phyloP scores from a whole-genome alignment of 495 filamentous ascomycete species.

The Annulohypoxylon nitens region DNA sequence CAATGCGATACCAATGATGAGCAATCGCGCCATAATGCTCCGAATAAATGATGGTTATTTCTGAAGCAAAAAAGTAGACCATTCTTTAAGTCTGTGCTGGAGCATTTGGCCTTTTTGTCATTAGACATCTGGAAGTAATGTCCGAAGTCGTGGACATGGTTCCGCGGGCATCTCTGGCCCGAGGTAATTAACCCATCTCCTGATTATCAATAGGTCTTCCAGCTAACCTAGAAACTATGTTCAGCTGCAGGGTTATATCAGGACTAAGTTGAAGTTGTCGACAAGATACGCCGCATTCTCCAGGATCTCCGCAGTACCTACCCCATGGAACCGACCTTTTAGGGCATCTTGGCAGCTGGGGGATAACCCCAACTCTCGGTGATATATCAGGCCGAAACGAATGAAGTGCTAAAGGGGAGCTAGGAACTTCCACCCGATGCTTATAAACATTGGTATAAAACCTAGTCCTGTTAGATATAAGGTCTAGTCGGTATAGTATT shows the following conservation, averaged over 20 bases:
- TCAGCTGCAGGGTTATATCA: not conserved
- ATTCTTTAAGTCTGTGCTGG: not conserved
- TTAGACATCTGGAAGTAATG: not conserved
- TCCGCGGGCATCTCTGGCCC: not conserved
- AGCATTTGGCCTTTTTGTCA: not conserved
- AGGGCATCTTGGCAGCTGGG: not conserved
- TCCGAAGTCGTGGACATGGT: not conserved
- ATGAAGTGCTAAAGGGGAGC: not conserved
- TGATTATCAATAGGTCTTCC: not conserved
- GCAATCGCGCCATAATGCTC: not conserved
- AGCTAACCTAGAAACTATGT: not conserved
- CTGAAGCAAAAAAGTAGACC: not conserved
- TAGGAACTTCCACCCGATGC: not conserved
- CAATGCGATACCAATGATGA: conserved; percentile 4
- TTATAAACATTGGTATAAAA: not conserved
- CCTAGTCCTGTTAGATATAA: not conserved
- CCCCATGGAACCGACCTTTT: not conserved
- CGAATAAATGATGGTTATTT: not conserved
- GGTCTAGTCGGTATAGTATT: not conserved
- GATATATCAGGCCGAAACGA: not conserved
- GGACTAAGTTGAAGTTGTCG: not conserved
- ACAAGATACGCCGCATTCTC: not conserved
- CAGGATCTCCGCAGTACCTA: not conserved
- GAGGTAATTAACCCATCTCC: not conserved
- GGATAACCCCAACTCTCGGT: not conserved